Base-by-base conservation (phyloP, 2,329 filamentous ascomycete genomes). In the Pyrenophora tritici-repentis region DNA sequence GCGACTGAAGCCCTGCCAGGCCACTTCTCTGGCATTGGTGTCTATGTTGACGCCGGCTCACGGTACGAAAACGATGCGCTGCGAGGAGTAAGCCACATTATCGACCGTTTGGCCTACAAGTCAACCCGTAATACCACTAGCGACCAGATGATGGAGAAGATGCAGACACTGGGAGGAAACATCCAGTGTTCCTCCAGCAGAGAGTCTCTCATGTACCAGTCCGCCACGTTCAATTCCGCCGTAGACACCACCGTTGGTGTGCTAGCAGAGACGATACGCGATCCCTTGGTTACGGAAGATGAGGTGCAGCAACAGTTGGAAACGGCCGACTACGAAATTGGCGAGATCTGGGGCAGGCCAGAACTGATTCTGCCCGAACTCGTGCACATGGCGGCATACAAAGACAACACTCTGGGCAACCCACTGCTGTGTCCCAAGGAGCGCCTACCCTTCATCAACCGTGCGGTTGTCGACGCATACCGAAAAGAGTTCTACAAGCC, bases 181-280 rank as follows among this genome's bases (percentile, higher is more conserved):
- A 93, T 99, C 53, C 92, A 97, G 76, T 99, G 94, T 76, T 92
- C 93, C 9, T 97, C 92, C 1, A 96, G 91, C 2, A 83, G 94
- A 59, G 94, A 99, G 76, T 91, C 91, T 49, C 84, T 99, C 77
- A 99, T 99, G 94, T 99, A 99, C 79, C 94, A 99, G 75, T 90
- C 91, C 1, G 94, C 94, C 20, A 97, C 92, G 24, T 99, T 99
- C 83, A 99, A 99, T 79, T 88, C 87, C 20, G 88, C 91, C 14
- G 91, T 99, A 7, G 87, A 90, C 6, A 85, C 85, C 7, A 91
- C 93, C 10, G 84, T 96, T 18, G 90, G 82, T 24, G 77, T 99
- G 14, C 83, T 99, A 34, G 93, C 94, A 52, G 94, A 99, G 74
- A 97, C 94, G 26, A 95, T 99, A 56, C 88, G 91, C 51, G 84